Conservation (phyloP, 805 yeast species). For the Yarrowia sp. region DNA sequence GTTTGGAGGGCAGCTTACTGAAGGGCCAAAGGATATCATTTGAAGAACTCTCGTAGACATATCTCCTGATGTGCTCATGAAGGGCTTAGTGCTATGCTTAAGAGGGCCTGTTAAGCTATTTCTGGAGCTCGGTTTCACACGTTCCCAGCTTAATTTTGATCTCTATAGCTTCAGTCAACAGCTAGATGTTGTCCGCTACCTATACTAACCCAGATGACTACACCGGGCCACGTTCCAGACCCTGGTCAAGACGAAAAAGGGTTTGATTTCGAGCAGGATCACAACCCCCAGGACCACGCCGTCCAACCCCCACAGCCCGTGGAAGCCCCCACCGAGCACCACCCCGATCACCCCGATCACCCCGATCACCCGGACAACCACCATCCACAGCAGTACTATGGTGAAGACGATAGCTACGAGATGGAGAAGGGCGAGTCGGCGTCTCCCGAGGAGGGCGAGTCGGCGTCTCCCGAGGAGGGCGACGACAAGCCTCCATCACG, state of each 20-base stretch:
- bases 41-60: too few relatives aligned
- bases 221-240: conserved; percentile 30
- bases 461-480: conserved; percentile 13
- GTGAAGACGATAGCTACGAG: conserved; percentile 28
- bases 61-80: too few relatives aligned
- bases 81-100: too few relatives aligned
- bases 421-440: conserved; percentile 30
- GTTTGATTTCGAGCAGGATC: conserved; percentile 12
- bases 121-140: too few relatives aligned
- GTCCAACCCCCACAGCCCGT: background rate
- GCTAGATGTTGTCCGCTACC: too few relatives aligned
- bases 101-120: too few relatives aligned
- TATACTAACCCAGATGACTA: conserved; percentile 24
- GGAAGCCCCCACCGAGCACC: background rate
- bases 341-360: background rate
- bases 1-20: too few relatives aligned
- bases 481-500: conserved; percentile 1
- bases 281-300: conserved; percentile 18
- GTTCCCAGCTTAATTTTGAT: too few relatives aligned
- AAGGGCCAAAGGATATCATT: too few relatives aligned
- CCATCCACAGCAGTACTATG: conserved; percentile 26
- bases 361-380: background rate
- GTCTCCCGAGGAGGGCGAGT: conserved; percentile 18
- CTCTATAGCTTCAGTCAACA: too few relatives aligned
- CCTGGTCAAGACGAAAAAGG: conserved; percentile 24